Evolutionary conservation across 1,139 yeast genomes (phyloP).

Genomic region (Geotrichum candidum): DNA sequence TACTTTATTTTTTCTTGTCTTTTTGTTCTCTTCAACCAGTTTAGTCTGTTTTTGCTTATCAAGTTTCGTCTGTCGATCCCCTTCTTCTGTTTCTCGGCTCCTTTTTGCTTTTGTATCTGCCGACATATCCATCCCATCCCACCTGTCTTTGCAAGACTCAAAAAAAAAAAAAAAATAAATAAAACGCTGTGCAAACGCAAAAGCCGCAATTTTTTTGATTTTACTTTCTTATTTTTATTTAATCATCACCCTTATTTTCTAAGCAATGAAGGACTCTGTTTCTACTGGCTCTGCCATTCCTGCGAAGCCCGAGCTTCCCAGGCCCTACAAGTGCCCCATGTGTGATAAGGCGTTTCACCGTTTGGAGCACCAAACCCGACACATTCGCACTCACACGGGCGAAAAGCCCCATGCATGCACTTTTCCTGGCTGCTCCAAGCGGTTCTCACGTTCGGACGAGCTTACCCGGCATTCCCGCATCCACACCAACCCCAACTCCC

Average conservation of each 20-base stretch:
- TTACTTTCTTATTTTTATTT: background rate
- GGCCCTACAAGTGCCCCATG: conserved; percentile 88
- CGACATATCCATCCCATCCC: background rate
- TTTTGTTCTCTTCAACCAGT: background rate
- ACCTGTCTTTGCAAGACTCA: background rate
- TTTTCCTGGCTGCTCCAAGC: conserved; percentile 79
- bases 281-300: background rate
- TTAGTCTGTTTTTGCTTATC: background rate
- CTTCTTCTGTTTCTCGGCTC: background rate
- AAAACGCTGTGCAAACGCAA: background rate
- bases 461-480: conserved; percentile 83
- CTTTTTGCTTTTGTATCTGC: background rate
- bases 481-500: conserved; percentile 70
- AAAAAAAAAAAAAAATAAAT: background rate
- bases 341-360: conserved; percentile 91
- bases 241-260: background rate
- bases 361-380: conserved; percentile 90
- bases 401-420: conserved; percentile 89
- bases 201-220: background rate
- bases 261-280: background rate
- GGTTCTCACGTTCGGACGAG: conserved; percentile 85
- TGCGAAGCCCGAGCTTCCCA: conserved; percentile 36
- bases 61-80: background rate
- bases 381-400: conserved; percentile 91
- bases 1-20: background rate